Conservation (phyloP, 2,329 filamentous ascomycete species). For the Aspergillus sclerotialis region DNA sequence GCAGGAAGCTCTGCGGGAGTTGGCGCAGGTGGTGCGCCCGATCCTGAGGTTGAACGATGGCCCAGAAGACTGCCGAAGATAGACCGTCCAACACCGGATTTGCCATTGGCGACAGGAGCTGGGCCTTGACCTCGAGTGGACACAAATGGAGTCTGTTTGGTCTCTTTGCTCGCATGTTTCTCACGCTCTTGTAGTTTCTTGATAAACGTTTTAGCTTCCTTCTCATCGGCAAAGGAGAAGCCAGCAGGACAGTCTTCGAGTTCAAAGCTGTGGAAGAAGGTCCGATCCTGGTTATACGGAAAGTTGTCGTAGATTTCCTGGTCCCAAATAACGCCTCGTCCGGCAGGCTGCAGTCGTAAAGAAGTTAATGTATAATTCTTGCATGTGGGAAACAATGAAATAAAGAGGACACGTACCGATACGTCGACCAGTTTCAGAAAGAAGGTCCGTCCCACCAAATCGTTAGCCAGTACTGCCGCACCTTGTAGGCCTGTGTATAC, state of each 20-base stretch:
- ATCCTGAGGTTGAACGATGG: constrained; percentile 42
- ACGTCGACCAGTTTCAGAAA: constrained; percentile 98
- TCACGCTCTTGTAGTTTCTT: constrained; percentile 97
- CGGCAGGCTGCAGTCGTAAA: constrained; percentile 53
- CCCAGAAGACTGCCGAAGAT: constrained; percentile 45
- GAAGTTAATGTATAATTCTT: constrained; percentile 5
- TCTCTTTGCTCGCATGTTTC: constrained; percentile 89
- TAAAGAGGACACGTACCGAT: constrained; percentile 61
- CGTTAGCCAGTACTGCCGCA: constrained; percentile 83
- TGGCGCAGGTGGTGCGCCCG: constrained; percentile 20
- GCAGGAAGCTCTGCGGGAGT: constrained; percentile 16
- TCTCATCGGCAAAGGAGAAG: constrained; percentile 90
- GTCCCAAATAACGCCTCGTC: constrained; percentile 87
- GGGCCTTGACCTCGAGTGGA: constrained; percentile 43
- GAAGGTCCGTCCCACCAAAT: constrained; percentile 89
- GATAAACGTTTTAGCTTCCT: constrained; percentile 92
- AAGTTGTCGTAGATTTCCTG: constrained; percentile 97
- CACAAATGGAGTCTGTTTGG: constrained; percentile 67
- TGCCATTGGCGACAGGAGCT: constrained; percentile 36
- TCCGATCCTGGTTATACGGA: constrained; percentile 91
- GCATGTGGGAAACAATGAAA: constrained; percentile 2
- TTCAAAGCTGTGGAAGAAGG: constrained; percentile 97
- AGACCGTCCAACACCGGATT: constrained; percentile 43
- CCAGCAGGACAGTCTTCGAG: constrained; percentile 85
- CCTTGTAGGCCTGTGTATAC: constrained; percentile 90